These are phyloP conservation scores for Hypoxylon sp. DNA, from an alignment of 2,329 filamentous ascomycete genomes.

Conservation along the genomic window DNA sequence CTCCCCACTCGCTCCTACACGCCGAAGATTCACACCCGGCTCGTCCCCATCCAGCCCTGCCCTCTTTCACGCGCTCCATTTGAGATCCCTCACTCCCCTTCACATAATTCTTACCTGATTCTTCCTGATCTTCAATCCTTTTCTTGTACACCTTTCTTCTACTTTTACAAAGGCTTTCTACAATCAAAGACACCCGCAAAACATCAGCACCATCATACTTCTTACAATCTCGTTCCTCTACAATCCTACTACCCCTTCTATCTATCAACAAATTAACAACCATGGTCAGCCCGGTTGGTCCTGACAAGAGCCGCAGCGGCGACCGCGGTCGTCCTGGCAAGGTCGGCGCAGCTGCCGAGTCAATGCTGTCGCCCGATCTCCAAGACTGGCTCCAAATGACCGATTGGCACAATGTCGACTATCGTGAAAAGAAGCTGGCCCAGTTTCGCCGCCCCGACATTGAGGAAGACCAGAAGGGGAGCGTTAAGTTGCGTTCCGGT, in stretches of 20 bases:
- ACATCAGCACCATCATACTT: neutral
- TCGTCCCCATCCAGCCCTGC: neutral
- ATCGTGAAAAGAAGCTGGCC: constrained; percentile 22
- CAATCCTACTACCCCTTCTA: neutral
- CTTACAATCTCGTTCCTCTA: neutral
- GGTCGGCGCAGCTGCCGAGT: neutral
- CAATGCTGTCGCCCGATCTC: constrained; percentile 10
- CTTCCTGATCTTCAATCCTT: neutral
- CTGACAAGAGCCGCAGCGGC: neutral
- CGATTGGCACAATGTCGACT: constrained; percentile 30
- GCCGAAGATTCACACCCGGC: neutral
- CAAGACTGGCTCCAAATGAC: constrained; percentile 39
- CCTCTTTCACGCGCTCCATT: neutral
- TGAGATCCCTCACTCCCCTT: neutral
- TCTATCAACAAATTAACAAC: neutral
- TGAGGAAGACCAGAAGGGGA: constrained; percentile 2
- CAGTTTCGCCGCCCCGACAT: constrained; percentile 3
- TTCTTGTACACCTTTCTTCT: no score
- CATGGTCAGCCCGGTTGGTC: neutral
- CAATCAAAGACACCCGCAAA: neutral
- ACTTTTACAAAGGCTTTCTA: neutral
- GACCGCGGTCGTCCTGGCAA: neutral
- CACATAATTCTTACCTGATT: neutral
- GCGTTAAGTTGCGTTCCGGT: neutral
- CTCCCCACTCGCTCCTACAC: neutral